These are phyloP conservation scores for Echeveria elegans DNA, from an alignment of 164 flowering plant species.

Conservation along the genomic window DNA sequence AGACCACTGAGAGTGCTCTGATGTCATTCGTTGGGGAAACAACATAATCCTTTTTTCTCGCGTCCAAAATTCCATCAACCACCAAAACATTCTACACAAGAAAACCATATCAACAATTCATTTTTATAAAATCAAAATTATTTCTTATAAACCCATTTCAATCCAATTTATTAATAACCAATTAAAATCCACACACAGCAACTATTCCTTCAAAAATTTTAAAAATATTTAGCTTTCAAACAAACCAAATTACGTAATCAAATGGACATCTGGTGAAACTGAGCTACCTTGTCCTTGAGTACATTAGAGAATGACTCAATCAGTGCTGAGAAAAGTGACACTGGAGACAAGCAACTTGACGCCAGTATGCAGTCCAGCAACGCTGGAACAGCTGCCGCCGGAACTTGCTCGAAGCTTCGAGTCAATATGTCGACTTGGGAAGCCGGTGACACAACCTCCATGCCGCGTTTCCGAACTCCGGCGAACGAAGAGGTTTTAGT, in stretches of 20 bases:
- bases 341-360: slow-evolving; percentile 42
- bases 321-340: slow-evolving; percentile 39
- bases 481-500: neutral
- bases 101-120: too few species aligned
- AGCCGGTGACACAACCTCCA: slow-evolving; percentile 20
- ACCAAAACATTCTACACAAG: slow-evolving; percentile 28
- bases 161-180: too few species aligned
- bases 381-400: slow-evolving; percentile 55
- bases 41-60: slow-evolving; percentile 22
- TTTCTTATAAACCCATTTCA: neutral
- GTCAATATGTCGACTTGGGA: slow-evolving; percentile 31
- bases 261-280: neutral
- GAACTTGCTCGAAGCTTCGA: slow-evolving; percentile 46
- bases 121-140: too few species aligned
- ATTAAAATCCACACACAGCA: too few species aligned
- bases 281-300: slow-evolving; percentile 36
- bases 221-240: too few species aligned
- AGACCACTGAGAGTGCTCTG: too few species aligned
- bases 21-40: too few species aligned
- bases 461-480: neutral
- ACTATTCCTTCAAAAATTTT: too few species aligned
- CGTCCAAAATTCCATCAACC: slow-evolving; percentile 22
- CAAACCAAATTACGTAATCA: neutral
- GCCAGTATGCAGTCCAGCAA: too few species aligned
- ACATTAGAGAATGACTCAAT: too few species aligned